phyloP scores from a whole-genome alignment of 768 basidiomycete species.

The Solioccasus polychromus region DNA sequence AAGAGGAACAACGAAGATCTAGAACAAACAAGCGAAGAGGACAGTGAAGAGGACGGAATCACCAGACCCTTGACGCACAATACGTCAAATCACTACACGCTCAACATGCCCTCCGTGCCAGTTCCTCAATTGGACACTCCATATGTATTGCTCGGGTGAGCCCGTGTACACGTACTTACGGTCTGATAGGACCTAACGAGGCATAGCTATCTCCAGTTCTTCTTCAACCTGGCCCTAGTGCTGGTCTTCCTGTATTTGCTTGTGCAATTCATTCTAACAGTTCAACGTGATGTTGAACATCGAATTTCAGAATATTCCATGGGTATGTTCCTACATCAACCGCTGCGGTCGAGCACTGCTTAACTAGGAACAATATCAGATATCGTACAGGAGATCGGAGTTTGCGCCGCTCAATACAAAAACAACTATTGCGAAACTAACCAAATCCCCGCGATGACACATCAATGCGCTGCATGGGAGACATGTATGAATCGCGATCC shows the following conservation, averaged over 20 bases:
- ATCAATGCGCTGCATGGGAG: conserved; percentile 88
- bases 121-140: conserved; percentile 63
- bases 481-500: conserved; percentile 95
- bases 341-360: conserved; percentile 16
- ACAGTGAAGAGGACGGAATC: conserved; percentile 48
- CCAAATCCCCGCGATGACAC: conserved; percentile 84
- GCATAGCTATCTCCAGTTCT: conserved; percentile 84
- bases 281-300: conserved; percentile 86
- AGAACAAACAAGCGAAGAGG: conserved; percentile 41
- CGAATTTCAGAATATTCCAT: conserved; percentile 85
- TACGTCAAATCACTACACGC: conserved; percentile 77
- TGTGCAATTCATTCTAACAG: conserved; percentile 83
- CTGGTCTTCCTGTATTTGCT: conserved; percentile 81
- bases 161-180: conserved; percentile 1
- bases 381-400: conserved; percentile 87
- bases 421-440: conserved; percentile 76
- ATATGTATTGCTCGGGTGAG: conserved; percentile 83
- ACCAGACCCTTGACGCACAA: conserved; percentile 44
- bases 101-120: conserved; percentile 69
- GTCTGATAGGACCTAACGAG: conserved; percentile 16
- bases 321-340: conserved; percentile 45
- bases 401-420: conserved; percentile 78
- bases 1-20: conserved; percentile 24
- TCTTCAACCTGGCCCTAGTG: conserved; percentile 87
- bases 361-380: conserved; percentile 43